Evolutionary conservation across 2,329 filamentous ascomycete species (phyloP), one percentile per base, ranked within the genome.

Genomic region (Monilinia laxa): DNA sequence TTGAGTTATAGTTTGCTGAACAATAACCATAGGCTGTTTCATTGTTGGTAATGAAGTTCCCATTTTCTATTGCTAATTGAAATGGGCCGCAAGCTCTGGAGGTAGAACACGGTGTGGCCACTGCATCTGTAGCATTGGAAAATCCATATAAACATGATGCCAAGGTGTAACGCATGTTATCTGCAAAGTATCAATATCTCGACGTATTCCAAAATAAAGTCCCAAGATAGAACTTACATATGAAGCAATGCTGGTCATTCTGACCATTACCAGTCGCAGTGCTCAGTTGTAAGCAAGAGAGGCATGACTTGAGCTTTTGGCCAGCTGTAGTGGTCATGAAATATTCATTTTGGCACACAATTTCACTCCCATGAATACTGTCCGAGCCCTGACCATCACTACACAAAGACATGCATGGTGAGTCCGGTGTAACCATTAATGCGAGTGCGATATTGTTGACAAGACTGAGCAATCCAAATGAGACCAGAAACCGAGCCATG

Each of bases 341-440:
- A 51, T 72, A 51, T 5, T 47, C 49, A 55, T 77, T 74, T 23
- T 62, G 67, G 64, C 75, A 77, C 23, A 70, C 69, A 5, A 87
- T 79, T 20, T 87, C 84, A 0, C 77, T 75, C 1, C 79, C 68
- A 23, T 76, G 80, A 0, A 82, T 86, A 4, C 72, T 78, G 42
- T 76, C 71, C 0, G 73, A 64, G 66, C 82, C 75, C 12, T 71
- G 73, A 16, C 76, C 74, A 0, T 73, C 67, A 2, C 77, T 75
- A 65, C 84, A 87, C 2, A 81, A 67, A 0, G 79, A 74, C 0
- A 83, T 79, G 71, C 84, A 87, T 12, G 77, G 72, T 0, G 84
- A 86, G 12, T 81, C 81, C 0, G 84, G 81, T 1, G 82, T 80
- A 2, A 85, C 80, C 63, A 82, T 77, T 3, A 85, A 75, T 3